A percentile compares a stretch with the other conserved stretches of the same genome.
Evolutionary conservation across 1,284 basidiomycete species (phyloP).

Genomic region (Amylostereum chailletii): DNA sequence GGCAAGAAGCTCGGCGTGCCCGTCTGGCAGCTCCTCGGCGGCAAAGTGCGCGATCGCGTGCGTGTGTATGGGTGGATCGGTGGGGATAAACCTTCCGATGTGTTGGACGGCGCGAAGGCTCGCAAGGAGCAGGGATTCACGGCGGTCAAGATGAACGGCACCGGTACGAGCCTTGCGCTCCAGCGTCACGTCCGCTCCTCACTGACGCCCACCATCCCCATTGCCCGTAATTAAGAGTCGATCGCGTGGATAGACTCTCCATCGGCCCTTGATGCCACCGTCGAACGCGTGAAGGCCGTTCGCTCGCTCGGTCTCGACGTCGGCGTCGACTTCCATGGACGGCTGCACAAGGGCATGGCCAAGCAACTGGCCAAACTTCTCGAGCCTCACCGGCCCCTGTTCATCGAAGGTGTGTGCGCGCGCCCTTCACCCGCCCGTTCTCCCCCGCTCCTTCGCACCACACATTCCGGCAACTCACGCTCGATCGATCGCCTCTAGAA

Average conservation of each 20-base stretch:
- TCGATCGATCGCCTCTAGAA: constrained; percentile 28
- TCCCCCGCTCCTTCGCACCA: too few species aligned
- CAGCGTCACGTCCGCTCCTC: not conserved
- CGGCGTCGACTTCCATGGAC: constrained; percentile 53
- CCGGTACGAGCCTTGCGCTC: constrained; percentile 25
- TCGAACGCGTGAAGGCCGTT: constrained; percentile 55
- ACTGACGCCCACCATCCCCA: not conserved
- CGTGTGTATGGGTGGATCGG: constrained; percentile 68
- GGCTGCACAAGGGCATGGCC: constrained; percentile 70
- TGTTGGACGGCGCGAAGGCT: constrained; percentile 49
- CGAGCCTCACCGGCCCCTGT: constrained; percentile 59
- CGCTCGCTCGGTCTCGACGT: constrained; percentile 61
- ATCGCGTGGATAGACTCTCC: constrained; percentile 44
- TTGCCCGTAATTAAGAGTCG: constrained; percentile 22
- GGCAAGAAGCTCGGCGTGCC: constrained; percentile 72
- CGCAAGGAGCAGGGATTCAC: constrained; percentile 69
- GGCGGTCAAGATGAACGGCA: constrained; percentile 74
- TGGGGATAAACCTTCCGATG: constrained; percentile 61
- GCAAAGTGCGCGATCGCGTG: constrained; percentile 53
- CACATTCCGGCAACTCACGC: not conserved
- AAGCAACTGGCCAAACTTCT: constrained; percentile 65
- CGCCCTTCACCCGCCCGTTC: too few species aligned
- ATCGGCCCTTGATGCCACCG: constrained; percentile 43
- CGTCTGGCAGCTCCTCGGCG: constrained; percentile 68
- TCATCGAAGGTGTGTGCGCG: constrained; percentile 49